A percentile compares a stretch with the other conserved stretches of the same genome.
phyloP scores from a whole-genome alignment of 139 green algal genomes.

The Tetradesmus obliquus region DNA sequence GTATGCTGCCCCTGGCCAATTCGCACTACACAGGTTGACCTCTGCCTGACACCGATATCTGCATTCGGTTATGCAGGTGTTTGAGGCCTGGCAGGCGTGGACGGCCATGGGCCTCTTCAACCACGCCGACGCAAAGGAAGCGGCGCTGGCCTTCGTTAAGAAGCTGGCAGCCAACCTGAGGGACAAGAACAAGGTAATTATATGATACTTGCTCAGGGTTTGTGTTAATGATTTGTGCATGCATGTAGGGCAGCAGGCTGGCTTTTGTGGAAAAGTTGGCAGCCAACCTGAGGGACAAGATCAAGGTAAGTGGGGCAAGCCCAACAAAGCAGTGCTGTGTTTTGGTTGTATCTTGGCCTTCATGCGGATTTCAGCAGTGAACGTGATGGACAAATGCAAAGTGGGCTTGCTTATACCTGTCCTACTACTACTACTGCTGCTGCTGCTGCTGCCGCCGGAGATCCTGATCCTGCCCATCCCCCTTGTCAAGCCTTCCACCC shows the following conservation, averaged over 20 bases:
- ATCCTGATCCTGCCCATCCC: constrained; percentile 61
- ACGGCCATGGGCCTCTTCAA: constrained; percentile 46
- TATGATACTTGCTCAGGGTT: too few relatives aligned
- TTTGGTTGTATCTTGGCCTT: too few relatives aligned
- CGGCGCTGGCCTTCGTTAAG: constrained; percentile 42
- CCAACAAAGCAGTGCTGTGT: neutral
- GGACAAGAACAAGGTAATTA: constrained; percentile 20
- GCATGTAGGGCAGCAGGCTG: neutral
- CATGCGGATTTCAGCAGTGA: neutral
- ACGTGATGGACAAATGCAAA: neutral
- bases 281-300: neutral
- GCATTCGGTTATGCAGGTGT: constrained; percentile 47
- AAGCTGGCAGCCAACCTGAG: constrained; percentile 39
- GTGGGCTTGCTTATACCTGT: neutral
- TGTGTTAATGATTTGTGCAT: neutral
- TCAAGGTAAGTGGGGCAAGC: neutral
- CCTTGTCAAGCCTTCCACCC: constrained; percentile 38
- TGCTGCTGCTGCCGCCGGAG: constrained; percentile 26
- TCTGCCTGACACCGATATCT: too few relatives aligned
- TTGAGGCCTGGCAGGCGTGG: constrained; percentile 64
- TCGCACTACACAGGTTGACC: too few relatives aligned
- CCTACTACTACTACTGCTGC: too few relatives aligned
- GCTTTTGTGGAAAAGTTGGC: neutral
- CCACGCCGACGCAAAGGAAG: constrained; percentile 37
- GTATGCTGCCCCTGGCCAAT: too few relatives aligned